phyloP scores from a whole-genome alignment of 257 asterid species.

The Forsythia viridissima region DNA sequence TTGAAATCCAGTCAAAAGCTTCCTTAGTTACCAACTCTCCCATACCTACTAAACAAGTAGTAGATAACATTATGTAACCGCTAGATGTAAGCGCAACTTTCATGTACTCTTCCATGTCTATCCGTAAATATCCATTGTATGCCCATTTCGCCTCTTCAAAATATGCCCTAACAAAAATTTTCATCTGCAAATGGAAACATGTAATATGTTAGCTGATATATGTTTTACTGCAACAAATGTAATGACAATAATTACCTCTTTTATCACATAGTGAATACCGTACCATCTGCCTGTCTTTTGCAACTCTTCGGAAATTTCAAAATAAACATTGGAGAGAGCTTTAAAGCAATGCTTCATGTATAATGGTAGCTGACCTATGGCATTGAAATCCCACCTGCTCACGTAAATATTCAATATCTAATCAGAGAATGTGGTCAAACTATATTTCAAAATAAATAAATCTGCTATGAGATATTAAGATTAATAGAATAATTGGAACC shows the following conservation, averaged over 20 bases:
- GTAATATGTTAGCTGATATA: background rate
- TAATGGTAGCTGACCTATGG: constrained; percentile 12
- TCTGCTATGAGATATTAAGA: too few species aligned
- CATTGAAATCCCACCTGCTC: constrained; percentile 30
- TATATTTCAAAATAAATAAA: too few species aligned
- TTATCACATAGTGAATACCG: constrained; percentile 10
- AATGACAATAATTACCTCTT: constrained; percentile 5
- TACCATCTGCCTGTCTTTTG: constrained; percentile 1
- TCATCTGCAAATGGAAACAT: background rate
- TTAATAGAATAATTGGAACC: background rate
- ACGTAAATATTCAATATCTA: background rate
- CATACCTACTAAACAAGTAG: constrained; percentile 30
- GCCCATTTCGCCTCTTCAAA: constrained; percentile 36
- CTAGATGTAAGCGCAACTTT: background rate
- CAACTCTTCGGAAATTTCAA: constrained; percentile 25
- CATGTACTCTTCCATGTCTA: background rate
- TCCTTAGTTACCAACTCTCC: constrained; percentile 4
- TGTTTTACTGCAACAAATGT: background rate
- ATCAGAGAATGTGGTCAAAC: background rate
- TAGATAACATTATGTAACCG: background rate
- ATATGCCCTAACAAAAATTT: background rate
- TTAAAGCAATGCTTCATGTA: constrained; percentile 18
- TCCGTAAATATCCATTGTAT: background rate
- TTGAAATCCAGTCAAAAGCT: constrained; percentile 31
- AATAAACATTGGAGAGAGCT: constrained; percentile 9